Evolutionary conservation across 345 rosid genomes (phyloP).

Genomic region (Odontarrhena argentea): DNA sequence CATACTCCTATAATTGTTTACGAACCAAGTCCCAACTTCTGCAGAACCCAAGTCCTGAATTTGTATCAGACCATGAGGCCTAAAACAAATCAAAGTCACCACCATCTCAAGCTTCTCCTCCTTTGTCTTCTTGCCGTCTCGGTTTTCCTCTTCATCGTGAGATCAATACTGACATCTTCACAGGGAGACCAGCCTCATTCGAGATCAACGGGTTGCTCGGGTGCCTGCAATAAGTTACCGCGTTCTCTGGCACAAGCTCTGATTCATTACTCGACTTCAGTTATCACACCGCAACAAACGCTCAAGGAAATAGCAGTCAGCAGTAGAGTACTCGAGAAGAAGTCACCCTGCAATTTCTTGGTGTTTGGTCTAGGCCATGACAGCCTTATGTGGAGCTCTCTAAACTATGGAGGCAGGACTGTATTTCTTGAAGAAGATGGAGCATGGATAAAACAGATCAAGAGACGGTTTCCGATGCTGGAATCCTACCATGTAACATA

Average conservation of each 20-base stretch:
- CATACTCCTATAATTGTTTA: conserved; percentile 3
- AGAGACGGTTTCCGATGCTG: conserved; percentile 59
- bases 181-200: conserved; percentile 19
- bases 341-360: conserved; percentile 88
- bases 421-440: conserved; percentile 88
- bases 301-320: conserved; percentile 66
- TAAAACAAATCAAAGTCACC: conserved; percentile 51
- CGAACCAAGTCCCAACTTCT: conserved; percentile 4
- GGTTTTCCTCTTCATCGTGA: conserved; percentile 56
- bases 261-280: conserved; percentile 78
- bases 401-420: conserved; percentile 84
- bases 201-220: conserved; percentile 28
- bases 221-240: conserved; percentile 59
- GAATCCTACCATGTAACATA: conserved; percentile 76
- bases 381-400: conserved; percentile 89
- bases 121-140: conserved; percentile 61
- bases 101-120: conserved; percentile 61
- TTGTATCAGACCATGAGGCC: conserved; percentile 59
- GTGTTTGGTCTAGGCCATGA: conserved; percentile 92
- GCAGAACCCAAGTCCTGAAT: conserved; percentile 10
- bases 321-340: conserved; percentile 56
- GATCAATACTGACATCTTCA: conserved; percentile 62
- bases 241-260: conserved; percentile 64
- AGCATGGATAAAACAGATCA: conserved; percentile 81
- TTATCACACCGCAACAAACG: conserved; percentile 88